A percentile compares a stretch with the other conserved stretches of the same genome.
These are phyloP conservation scores for Xylaria cubensis DNA, from an alignment of 495 filamentous ascomycete species.

Conservation along the genomic window DNA sequence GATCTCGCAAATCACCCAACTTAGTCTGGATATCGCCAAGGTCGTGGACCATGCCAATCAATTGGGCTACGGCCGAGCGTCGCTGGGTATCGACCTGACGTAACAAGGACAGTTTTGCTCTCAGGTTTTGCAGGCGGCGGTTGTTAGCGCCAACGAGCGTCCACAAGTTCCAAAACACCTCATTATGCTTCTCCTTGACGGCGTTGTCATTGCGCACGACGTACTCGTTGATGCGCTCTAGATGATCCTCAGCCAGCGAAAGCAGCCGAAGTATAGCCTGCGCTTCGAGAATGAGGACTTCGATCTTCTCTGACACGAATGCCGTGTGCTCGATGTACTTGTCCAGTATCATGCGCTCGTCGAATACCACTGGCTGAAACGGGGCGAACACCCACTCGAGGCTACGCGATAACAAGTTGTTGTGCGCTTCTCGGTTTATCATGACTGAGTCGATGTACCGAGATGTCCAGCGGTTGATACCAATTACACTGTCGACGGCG, in stretches of 20 bases:
- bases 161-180: conserved; percentile 71
- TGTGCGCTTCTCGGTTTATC: conserved; percentile 46
- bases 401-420: conserved; percentile 40
- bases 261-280: conserved; percentile 65
- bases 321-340: conserved; percentile 70
- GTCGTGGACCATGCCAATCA: conserved; percentile 65
- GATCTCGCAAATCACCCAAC: conserved; percentile 70
- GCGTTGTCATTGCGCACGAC: conserved; percentile 59
- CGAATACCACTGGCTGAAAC: conserved; percentile 61
- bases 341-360: conserved; percentile 59
- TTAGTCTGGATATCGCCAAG: conserved; percentile 69
- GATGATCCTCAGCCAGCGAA: conserved; percentile 64
- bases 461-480: conserved; percentile 65
- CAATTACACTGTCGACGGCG: conserved; percentile 72
- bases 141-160: conserved; percentile 71
- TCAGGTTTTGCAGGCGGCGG: conserved; percentile 58
- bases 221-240: conserved; percentile 69
- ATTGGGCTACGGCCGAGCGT: conserved; percentile 62
- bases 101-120: conserved; percentile 64
- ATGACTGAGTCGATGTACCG: conserved; percentile 67
- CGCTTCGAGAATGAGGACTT: conserved; percentile 67
- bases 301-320: conserved; percentile 69
- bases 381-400: conserved; percentile 56
- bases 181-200: conserved; percentile 58
- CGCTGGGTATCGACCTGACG: conserved; percentile 64